Evolutionary conservation across 805 yeast genomes (phyloP), one percentile per base, ranked within the genome.

Genomic region (Spathaspora hagerdaliae): DNA sequence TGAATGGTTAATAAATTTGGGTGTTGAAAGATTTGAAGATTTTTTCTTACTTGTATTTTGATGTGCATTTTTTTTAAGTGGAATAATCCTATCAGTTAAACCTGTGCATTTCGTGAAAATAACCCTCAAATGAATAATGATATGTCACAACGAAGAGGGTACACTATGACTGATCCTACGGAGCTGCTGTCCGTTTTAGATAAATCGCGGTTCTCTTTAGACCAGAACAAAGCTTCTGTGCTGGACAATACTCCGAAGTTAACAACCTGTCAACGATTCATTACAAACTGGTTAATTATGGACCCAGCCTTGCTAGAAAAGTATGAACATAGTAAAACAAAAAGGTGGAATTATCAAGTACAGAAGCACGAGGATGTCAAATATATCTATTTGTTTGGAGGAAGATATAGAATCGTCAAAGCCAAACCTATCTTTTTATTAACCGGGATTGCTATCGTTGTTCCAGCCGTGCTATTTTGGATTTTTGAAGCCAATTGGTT

Each of bases 351-450:
- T 59, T 80, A 77, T 57, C 71, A 76, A 54, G 65, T 61, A 1
- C 74, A 73, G 57, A 51, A 58, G 8, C 65, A 66, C 13, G 55
- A 56, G 6, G 48, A 53, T 27, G 45, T 48, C 48, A 73, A 69
- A 45, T 71, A 73, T 45, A 50, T 78, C 2, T 86, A 77, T 59
- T 63, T 84, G 4, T 61, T 80, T 41, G 94, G 94, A 11, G 96
- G 95, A 0, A 60, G 89, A 36, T 55, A 82, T 11, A 65, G 83
- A 31, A 64, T 76, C 0, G 57, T 74, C 8, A 72, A 66, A 46
- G 55, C 58, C 31, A 59, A 61, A 26, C 82, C 80, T 1, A 52
- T 71, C 12, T 71, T 71, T 9, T 27, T 77, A 2, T 32, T 67
- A 0, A 69, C 75, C 0, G 61, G 68, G 3, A 44, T 61, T 0